These are phyloP conservation scores for Caryopteris hybrid DNA, from an alignment of 305 asterid species.

Conservation along the genomic window DNA sequence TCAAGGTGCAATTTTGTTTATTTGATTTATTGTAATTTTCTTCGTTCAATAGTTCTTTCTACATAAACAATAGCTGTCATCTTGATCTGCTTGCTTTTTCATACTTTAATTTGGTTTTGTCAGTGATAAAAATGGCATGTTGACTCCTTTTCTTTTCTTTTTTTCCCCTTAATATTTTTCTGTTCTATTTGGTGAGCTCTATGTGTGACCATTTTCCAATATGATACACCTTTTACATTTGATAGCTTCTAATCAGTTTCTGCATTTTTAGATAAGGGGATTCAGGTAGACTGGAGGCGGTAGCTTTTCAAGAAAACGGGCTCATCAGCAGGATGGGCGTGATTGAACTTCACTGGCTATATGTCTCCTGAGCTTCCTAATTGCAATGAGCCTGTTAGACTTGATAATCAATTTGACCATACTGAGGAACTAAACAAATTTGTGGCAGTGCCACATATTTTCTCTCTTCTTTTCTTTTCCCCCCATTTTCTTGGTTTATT, in stretches of 20 bases:
- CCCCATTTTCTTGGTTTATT: not conserved
- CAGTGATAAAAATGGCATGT: not conserved
- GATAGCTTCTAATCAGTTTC: not conserved
- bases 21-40: not conserved
- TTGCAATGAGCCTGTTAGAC: not conserved
- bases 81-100: not conserved
- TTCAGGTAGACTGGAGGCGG: slow-evolving; percentile 45
- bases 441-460: not conserved
- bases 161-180: not conserved
- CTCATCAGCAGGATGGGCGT: not conserved
- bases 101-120: not conserved
- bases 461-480: not conserved
- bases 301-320: slow-evolving; percentile 3
- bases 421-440: not conserved
- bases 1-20: not conserved
- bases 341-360: not conserved
- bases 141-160: not conserved
- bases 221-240: not conserved
- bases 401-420: not conserved
- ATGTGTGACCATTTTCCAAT: not conserved
- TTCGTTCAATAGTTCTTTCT: not conserved
- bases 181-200: no score
- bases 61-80: not conserved
- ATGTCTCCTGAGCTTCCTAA: not conserved
- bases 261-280: slow-evolving; percentile 29